Conservation (phyloP, 2,329 filamentous ascomycete species). For the Cercospora canescens region DNA sequence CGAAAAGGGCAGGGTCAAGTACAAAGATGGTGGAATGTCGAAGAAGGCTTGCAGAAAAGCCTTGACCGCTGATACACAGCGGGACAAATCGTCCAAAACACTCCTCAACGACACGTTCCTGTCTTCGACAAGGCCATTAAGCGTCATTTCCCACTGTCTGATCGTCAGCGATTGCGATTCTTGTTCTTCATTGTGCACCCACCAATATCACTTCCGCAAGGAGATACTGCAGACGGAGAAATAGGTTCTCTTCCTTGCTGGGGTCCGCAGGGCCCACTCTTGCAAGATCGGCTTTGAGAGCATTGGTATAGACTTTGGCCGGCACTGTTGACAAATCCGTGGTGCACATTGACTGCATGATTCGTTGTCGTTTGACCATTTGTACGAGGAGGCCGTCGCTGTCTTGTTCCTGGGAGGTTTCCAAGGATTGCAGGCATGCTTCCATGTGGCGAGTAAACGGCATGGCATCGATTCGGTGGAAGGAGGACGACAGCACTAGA, state of each 20-base stretch:
- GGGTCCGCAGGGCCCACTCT: conserved; percentile 19
- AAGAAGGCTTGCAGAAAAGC: conserved; percentile 30
- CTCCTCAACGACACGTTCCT: conserved; percentile 21
- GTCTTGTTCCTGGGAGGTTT: conserved; percentile 26
- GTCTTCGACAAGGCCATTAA: conserved; percentile 30
- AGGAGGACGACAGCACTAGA: conserved; percentile 30
- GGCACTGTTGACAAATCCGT: conserved; percentile 28
- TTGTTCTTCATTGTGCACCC: not conserved
- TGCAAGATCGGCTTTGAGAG: conserved; percentile 32
- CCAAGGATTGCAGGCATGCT: conserved; percentile 25
- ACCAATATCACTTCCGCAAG: conserved; percentile 29
- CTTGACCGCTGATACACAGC: conserved; percentile 28
- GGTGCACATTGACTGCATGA: conserved; percentile 29
- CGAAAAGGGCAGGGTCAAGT: conserved; percentile 32
- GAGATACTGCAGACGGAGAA: conserved; percentile 30
- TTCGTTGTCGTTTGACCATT: conserved; percentile 31
- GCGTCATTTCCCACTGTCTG: conserved; percentile 24
- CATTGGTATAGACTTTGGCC: conserved; percentile 29
- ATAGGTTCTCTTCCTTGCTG: conserved; percentile 23
- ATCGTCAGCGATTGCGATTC: not conserved
- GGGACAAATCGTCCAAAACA: conserved; percentile 31
- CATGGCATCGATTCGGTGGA: conserved; percentile 33
- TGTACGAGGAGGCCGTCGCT: conserved; percentile 34
- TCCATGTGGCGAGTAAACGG: conserved; percentile 30
- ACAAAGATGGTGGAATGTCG: conserved; percentile 27